A percentile compares a stretch with the other conserved stretches of the same genome.
phyloP scores from a whole-genome alignment of 345 rosid species.

The Eucalyptus cladocalyx region DNA sequence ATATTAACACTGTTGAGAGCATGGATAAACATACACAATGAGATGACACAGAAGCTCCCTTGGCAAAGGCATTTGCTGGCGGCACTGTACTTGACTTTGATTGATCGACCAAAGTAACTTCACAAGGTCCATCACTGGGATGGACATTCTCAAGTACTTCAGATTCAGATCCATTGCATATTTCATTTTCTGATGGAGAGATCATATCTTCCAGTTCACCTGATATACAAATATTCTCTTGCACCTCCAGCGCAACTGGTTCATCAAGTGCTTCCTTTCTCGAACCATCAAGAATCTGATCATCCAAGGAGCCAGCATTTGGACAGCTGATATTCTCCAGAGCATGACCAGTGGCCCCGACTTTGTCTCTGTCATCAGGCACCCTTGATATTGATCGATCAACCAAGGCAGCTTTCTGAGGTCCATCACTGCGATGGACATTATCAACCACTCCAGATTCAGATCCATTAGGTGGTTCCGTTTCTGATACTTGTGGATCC shows the following conservation, averaged over 20 bases:
- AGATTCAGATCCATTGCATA: not conserved
- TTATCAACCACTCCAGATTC: not conserved
- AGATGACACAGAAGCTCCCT: not conserved
- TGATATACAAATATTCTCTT: not conserved
- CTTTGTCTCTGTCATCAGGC: not conserved
- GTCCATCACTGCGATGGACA: not conserved
- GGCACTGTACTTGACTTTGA: not conserved
- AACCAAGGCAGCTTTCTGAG: not conserved
- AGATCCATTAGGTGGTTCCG: not conserved
- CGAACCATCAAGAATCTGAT: not conserved
- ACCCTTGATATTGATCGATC: not conserved
- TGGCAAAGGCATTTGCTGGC: not conserved
- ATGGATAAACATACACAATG: not conserved
- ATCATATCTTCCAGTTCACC: not conserved
- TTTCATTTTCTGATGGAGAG: not conserved
- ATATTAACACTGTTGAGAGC: not conserved
- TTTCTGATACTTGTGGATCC: not conserved
- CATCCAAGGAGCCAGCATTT: not conserved
- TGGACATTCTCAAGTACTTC: not conserved
- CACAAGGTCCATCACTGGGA: not conserved
- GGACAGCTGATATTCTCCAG: constrained; percentile 6
- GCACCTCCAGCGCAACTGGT: not conserved
- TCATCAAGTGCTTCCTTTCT: not conserved
- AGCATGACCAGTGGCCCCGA: constrained; percentile 1
- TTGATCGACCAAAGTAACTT: not conserved